phyloP scores from a whole-genome alignment of 2,329 filamentous ascomycete genomes.

The Chaetomiaceae sp. region DNA sequence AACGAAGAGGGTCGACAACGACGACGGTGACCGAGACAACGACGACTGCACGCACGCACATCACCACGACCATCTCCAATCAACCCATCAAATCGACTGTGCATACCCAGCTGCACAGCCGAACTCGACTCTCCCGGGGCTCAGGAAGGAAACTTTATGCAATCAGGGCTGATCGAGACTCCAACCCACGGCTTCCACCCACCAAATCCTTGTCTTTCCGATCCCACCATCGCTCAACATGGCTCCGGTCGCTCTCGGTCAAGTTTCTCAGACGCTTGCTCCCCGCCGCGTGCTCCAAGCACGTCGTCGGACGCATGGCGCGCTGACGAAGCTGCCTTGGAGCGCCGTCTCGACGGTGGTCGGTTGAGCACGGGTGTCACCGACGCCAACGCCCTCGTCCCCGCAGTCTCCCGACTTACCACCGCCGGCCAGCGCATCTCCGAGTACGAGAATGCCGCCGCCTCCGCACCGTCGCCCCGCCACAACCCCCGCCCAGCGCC shows the following conservation, averaged over 20 bases:
- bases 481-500: slow-evolving; percentile 45
- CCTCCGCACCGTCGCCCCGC: slow-evolving; percentile 41
- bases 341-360: slow-evolving; percentile 40
- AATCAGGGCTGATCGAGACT: slow-evolving; percentile 50
- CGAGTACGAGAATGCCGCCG: slow-evolving; percentile 58
- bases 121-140: slow-evolving; percentile 30
- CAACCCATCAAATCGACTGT: slow-evolving; percentile 40
- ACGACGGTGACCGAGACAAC: too few species aligned
- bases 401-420: slow-evolving; percentile 26
- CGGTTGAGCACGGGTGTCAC: slow-evolving; percentile 49
- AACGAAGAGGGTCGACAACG: too few species aligned
- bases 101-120: slow-evolving; percentile 50
- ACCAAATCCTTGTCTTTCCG: slow-evolving; percentile 31
- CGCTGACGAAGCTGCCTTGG: slow-evolving; percentile 21
- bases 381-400: slow-evolving; percentile 24
- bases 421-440: slow-evolving; percentile 50
- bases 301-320: slow-evolving; percentile 35
- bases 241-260: slow-evolving; percentile 46
- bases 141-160: slow-evolving; percentile 55
- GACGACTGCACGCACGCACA: too few species aligned
- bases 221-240: slow-evolving; percentile 47
- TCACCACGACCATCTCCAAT: background rate
- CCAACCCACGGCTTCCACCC: slow-evolving; percentile 38
- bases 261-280: slow-evolving; percentile 33
- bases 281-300: slow-evolving; percentile 33